Conservation (phyloP, 2,329 filamentous ascomycete species). For the Pyrenophora teres region DNA sequence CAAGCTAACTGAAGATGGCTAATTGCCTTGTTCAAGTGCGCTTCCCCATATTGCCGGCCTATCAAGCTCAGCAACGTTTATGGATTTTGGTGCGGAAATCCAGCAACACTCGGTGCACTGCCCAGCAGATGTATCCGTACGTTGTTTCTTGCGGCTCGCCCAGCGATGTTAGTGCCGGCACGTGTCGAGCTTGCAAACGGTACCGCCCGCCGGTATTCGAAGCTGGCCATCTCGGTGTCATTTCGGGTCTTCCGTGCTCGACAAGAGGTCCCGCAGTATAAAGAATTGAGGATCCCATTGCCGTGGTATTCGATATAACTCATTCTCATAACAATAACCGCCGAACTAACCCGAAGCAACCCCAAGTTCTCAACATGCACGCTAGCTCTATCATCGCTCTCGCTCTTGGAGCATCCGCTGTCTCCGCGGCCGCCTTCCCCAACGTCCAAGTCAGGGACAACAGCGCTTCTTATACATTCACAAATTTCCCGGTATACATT, state of each 20-base stretch:
- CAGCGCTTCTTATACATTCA: too few relatives aligned
- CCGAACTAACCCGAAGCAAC: not conserved
- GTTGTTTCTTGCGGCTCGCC: too few relatives aligned
- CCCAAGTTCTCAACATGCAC: conserved; percentile 2
- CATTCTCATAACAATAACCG: not conserved
- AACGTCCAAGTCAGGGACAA: not conserved
- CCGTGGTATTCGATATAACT: not conserved
- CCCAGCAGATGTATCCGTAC: too few relatives aligned
- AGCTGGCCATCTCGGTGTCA: not conserved
- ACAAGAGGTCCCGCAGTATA: not conserved
- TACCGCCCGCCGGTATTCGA: not conserved
- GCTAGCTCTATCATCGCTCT: conserved; percentile 6
- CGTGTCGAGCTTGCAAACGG: not conserved
- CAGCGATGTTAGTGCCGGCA: not conserved
- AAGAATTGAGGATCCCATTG: not conserved
- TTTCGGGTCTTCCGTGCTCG: not conserved
- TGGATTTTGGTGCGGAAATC: too few relatives aligned
- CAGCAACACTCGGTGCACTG: too few relatives aligned
- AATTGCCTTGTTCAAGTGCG: too few relatives aligned
- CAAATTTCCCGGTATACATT: not conserved
- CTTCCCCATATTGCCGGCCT: too few relatives aligned
- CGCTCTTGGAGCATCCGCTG: conserved; percentile 5
- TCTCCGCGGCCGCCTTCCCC: conserved; percentile 3
- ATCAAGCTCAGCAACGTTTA: too few relatives aligned
- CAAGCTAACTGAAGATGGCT: too few relatives aligned